A percentile compares a stretch with the other conserved stretches of the same genome.
phyloP scores from a whole-genome alignment of 208 protist genomes.

The Crithidia acanthocephali region DNA sequence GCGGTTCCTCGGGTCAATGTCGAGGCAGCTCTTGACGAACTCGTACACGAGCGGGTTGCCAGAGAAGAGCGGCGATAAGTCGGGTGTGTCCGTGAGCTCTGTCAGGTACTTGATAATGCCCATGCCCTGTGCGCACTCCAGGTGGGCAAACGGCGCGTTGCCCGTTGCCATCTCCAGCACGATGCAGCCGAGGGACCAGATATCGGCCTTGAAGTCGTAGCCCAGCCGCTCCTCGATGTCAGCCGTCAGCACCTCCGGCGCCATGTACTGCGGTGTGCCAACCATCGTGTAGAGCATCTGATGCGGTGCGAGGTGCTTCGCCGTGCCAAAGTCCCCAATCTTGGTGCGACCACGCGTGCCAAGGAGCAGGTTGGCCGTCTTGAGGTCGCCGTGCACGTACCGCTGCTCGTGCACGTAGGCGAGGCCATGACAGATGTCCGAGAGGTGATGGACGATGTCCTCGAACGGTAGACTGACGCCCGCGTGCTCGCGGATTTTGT shows the following conservation, averaged over 20 bases:
- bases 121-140: slow-evolving; percentile 76
- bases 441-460: slow-evolving; percentile 76
- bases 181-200: slow-evolving; percentile 92
- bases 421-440: slow-evolving; percentile 85
- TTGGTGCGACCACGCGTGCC: slow-evolving; percentile 83
- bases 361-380: slow-evolving; percentile 91
- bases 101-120: slow-evolving; percentile 86
- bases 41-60: slow-evolving; percentile 75
- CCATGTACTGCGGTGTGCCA: slow-evolving; percentile 94
- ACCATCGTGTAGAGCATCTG: slow-evolving; percentile 82
- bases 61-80: slow-evolving; percentile 73
- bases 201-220: slow-evolving; percentile 91
- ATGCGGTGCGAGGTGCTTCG: slow-evolving; percentile 74
- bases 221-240: slow-evolving; percentile 55
- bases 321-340: slow-evolving; percentile 96
- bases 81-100: slow-evolving; percentile 75
- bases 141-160: slow-evolving; percentile 69
- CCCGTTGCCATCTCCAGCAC: slow-evolving; percentile 89
- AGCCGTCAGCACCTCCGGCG: slow-evolving; percentile 86
- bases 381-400: slow-evolving; percentile 93
- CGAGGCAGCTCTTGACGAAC: slow-evolving; percentile 79
- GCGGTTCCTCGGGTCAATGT: slow-evolving; percentile 68
- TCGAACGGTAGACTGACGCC: slow-evolving; percentile 66
- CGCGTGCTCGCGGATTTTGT: slow-evolving; percentile 71
- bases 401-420: slow-evolving; percentile 89